Base-by-base conservation (phyloP, 306 rosid genomes). In the Ormosia emarginata region DNA sequence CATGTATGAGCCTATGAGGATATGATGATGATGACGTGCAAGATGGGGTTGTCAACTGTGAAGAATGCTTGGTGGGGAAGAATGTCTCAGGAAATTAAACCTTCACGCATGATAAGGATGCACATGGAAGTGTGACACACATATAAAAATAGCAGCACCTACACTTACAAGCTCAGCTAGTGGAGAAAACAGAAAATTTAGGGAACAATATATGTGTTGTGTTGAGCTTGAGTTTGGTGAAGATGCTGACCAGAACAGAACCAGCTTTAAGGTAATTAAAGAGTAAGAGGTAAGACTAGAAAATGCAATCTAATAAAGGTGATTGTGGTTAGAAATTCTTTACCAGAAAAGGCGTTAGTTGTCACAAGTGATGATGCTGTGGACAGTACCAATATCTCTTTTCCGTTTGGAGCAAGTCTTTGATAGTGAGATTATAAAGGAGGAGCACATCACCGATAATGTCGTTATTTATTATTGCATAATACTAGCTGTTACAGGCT, bases 281-380 rank as follows among this genome's bases (percentile, higher is more conserved):
- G 9, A 62, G 44, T 30, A 2, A 6, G 49, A 64, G 30, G 2
- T 14, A 37, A 14, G 39, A 24, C 11, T 15, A 9, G 32, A 24
- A 18, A 44, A 67, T 29, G 6, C 74, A 53, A 32, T 33, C 57
- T 49, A 44, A 44, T 11, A 15, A 79, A 41, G 36, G 47, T 47
- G 43, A 14, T 53, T 40, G 4, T 67, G 46, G 77, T 78, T 18
- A 2, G 24, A 77, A 44, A 75, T 62, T 46, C 11, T 34, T 10
- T 0, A 50, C 14, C 47, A 65, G 34, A 50, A 64, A 78, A 67
- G 62, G 44, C 0, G 29, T 8, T 40, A 11, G 70, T 68, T 56
- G 70, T 69, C 43, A 66, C 56, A 66, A 24, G 62, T 15, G 83
- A 57, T 69, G 83, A 56, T 79, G 78, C 8, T 78, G 44, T 50